Base-by-base conservation (phyloP, 305 asterid species). In the Plantago rigida region DNA sequence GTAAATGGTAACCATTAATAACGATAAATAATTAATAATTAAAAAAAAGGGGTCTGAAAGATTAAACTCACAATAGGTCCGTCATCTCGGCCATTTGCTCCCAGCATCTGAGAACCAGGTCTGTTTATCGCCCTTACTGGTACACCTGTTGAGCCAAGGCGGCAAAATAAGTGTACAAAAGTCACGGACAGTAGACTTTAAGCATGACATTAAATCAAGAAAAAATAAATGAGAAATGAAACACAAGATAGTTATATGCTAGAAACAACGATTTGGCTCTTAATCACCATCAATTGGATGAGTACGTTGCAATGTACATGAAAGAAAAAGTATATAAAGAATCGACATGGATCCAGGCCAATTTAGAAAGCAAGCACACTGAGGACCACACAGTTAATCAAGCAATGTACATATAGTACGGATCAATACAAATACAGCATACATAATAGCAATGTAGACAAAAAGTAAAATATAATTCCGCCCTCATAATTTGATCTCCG, bases 21-120 rank as follows among this genome's bases (percentile, higher is more conserved):
- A 22, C 26, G 2, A 22, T 22, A 22, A 22, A 22, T 22, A 22
- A 22, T 22, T 22, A 22, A 22, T 22, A 22, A 22, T 22, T 22
- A 22, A 45, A 52, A 31, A 3, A 31, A 31, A 31, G 39, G 39
- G 41, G 14, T 52, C 15, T 9, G 47, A 67, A 28, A 62, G 31
- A 46, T 52, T 28, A 26, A 51, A 85, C 99, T 85, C 78, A 89
- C 97, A 72, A 82, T 63, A 66, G 87, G 93, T 11, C 99, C 99
- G 77, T 93, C 99, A 87, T 93, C 99, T 71, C 99, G 90, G 67
- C 95, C 96, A 82, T 87, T 87, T 63, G 88, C 85, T 60, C 97
- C 99, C 44, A 89, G 81, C 77, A 85, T 70, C 80, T 87, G 96
- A n/a, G 95, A 80, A 46, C 94, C 92, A 59, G 96, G 97, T 80